A percentile compares a stretch with the other conserved stretches of the same genome.
Evolutionary conservation across 2,329 filamentous ascomycete species (phyloP).

Genomic region (Aureobasidium sp.): DNA sequence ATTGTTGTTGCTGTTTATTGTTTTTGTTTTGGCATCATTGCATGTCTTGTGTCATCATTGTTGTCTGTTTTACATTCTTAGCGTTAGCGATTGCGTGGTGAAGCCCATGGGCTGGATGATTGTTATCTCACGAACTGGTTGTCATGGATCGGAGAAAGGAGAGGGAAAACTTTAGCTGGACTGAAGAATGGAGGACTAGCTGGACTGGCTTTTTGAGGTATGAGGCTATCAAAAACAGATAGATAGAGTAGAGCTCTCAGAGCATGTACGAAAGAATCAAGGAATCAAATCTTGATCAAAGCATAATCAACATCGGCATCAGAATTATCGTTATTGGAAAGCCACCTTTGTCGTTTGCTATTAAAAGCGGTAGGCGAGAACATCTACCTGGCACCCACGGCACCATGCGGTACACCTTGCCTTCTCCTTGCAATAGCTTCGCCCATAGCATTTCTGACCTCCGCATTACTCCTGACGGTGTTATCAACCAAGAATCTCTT

Average conservation of each 20-base stretch:
- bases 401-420: conserved; percentile 14
- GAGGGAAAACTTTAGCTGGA: not conserved
- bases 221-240: not conserved
- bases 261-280: not conserved
- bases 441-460: conserved; percentile 74
- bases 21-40: not conserved
- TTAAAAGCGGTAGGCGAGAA: not conserved
- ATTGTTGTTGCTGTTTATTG: not conserved
- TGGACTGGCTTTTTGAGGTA: not conserved
- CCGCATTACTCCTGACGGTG: conserved; percentile 68
- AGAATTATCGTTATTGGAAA: not conserved
- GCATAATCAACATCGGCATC: too few species aligned
- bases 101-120: not conserved
- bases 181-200: not conserved
- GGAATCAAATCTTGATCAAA: too few species aligned
- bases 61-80: not conserved
- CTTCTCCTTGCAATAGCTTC: conserved; percentile 50
- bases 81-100: conserved; percentile 9
- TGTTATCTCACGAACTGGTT: not conserved
- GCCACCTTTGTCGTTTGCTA: too few species aligned
- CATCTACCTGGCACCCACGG: conserved; percentile 4
- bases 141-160: not conserved
- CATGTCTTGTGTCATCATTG: not conserved
- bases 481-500: conserved; percentile 86
- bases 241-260: conserved; percentile 4